Evolutionary conservation across 2,329 filamentous ascomycete genomes (phyloP).

Genomic region (Lojkania enalia): DNA sequence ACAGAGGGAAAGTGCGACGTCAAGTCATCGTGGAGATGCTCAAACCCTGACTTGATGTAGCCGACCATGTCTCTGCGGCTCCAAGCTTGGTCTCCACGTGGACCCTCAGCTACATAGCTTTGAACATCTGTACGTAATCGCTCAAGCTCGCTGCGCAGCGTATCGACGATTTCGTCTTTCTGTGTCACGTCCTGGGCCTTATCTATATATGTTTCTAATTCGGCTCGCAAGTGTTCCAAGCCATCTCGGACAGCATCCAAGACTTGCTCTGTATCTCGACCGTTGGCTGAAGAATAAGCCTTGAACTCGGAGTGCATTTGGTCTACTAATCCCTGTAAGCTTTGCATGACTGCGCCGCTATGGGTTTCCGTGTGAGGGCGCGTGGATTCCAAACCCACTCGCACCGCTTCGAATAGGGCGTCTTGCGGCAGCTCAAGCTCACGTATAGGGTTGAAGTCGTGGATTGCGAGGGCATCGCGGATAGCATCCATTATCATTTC

Average conservation of each 20-base stretch:
- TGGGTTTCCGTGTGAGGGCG: slow-evolving; percentile 51
- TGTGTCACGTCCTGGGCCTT: slow-evolving; percentile 68
- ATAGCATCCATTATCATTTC: slow-evolving; percentile 62
- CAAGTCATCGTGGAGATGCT: slow-evolving; percentile 63
- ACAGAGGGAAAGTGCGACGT: slow-evolving; percentile 50
- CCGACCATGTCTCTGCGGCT: slow-evolving; percentile 51
- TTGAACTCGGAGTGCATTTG: slow-evolving; percentile 70
- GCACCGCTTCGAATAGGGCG: slow-evolving; percentile 61
- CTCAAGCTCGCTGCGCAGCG: slow-evolving; percentile 67
- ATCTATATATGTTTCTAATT: slow-evolving; percentile 82
- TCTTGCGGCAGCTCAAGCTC: slow-evolving; percentile 55
- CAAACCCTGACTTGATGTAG: slow-evolving; percentile 61
- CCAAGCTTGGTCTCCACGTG: slow-evolving; percentile 47
- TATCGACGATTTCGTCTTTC: slow-evolving; percentile 78
- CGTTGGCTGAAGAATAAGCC: slow-evolving; percentile 77
- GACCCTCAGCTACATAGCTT: slow-evolving; percentile 51
- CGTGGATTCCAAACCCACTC: slow-evolving; percentile 59
- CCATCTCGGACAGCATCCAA: slow-evolving; percentile 87
- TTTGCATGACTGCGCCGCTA: slow-evolving; percentile 56
- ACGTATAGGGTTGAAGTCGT: slow-evolving; percentile 44
- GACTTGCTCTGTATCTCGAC: slow-evolving; percentile 83
- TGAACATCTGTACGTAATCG: slow-evolving; percentile 64
- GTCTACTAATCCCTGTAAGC: slow-evolving; percentile 62
- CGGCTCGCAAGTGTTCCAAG: slow-evolving; percentile 74
- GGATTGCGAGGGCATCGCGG: slow-evolving; percentile 59